Conservation (phyloP, 1,284 basidiomycete genomes). For the Bjerkandera adusta region DNA sequence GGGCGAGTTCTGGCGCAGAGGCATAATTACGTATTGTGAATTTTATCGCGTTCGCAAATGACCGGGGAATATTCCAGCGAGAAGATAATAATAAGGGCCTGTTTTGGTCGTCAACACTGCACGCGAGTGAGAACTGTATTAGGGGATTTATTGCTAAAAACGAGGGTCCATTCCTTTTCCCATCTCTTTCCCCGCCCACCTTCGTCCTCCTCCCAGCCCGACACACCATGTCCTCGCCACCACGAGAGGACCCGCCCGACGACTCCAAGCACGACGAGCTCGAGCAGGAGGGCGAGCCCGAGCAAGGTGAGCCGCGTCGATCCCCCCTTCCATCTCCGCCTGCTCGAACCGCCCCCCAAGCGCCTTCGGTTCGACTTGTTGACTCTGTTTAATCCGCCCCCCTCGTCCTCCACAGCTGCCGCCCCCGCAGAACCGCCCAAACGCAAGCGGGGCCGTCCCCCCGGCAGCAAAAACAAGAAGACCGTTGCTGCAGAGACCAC, state of each 20-base stretch:
- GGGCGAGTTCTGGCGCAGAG: conserved; percentile 6
- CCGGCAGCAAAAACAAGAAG: conserved; percentile 83
- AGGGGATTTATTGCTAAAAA: conserved; percentile 75
- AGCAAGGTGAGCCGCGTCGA: conserved; percentile 33
- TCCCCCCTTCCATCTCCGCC: conserved; percentile 23
- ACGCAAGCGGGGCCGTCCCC: conserved; percentile 75
- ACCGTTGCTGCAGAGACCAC: conserved; percentile 34
- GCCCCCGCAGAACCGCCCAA: conserved; percentile 38
- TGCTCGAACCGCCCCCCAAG: conserved; percentile 22
- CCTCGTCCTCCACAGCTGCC: conserved; percentile 16
- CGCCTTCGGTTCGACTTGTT: conserved; percentile 21
- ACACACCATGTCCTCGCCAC: conserved; percentile 43
- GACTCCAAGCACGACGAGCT: conserved; percentile 41
- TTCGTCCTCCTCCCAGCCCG: conserved; percentile 27
- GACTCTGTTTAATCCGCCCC: conserved; percentile 20
- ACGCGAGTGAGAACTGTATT: conserved; percentile 63
- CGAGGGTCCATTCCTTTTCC: conserved; percentile 55
- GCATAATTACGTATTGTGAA: conserved; percentile 51
- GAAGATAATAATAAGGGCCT: conserved; percentile 55
- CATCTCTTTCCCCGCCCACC: conserved; percentile 51
- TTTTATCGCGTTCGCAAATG: conserved; percentile 22
- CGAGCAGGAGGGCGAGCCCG: conserved; percentile 38
- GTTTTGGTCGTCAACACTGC: conserved; percentile 47
- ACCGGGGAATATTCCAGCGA: conserved; percentile 38
- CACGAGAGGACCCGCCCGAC: conserved; percentile 37